A percentile compares a stretch with the other conserved stretches of the same genome.
Conservation (phyloP, 106 monocot genomes). For the Posidonia australis region DNA sequence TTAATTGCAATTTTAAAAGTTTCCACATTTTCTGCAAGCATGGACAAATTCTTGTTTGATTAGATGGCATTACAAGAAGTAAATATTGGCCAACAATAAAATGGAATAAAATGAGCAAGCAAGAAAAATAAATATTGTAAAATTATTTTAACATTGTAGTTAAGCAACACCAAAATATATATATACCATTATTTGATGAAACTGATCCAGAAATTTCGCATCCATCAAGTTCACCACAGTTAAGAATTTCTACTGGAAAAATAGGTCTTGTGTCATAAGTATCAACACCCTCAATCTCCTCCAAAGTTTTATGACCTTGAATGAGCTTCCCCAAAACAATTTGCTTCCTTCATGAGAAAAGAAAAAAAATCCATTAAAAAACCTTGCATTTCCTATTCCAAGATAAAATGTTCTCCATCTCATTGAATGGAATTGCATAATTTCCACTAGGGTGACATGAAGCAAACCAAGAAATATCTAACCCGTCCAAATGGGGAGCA, state of each 20-base stretch:
- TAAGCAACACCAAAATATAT: no score
- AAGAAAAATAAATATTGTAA: no score
- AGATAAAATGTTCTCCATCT: not conserved
- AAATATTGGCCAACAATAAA: no score
- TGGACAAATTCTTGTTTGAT: no score
- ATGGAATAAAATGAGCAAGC: no score
- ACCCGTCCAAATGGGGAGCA: not conserved
- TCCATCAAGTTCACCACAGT: conserved; percentile 5
- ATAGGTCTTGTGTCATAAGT: not conserved
- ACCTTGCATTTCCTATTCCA: not conserved
- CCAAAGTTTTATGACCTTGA: not conserved
- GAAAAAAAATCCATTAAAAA: not conserved
- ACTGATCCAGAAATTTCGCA: not conserved
- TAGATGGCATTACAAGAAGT: no score
- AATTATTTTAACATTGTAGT: no score
- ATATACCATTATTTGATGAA: not conserved
- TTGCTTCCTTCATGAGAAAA: not conserved
- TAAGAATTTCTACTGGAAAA: not conserved
- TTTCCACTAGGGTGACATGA: not conserved
- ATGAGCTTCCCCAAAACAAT: not conserved
- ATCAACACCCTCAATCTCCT: conserved; percentile 1
- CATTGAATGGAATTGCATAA: not conserved
- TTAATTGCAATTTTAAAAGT: no score
- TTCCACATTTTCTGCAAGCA: no score
- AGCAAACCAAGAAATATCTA: not conserved